A percentile compares a stretch with the other conserved stretches of the same genome.
Conservation (phyloP, 306 rosid species). For the Vachellia pachyceras region DNA sequence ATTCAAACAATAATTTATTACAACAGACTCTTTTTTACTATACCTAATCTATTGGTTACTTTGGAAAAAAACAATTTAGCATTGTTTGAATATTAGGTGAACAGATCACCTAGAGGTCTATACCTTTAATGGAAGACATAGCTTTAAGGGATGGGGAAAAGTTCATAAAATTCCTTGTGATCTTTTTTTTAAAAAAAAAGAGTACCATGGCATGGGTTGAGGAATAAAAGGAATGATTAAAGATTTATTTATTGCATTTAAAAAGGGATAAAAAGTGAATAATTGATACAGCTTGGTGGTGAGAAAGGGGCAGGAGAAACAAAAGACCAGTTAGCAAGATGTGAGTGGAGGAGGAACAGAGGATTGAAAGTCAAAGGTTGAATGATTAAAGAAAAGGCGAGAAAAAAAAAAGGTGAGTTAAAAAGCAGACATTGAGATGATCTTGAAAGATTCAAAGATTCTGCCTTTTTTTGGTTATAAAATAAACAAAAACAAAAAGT, state of each 20-base stretch:
- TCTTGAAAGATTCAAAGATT: slow-evolving; percentile 22
- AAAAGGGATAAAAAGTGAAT: neutral
- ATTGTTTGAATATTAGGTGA: neutral
- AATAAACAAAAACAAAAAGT: neutral
- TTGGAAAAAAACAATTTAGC: too few relatives aligned
- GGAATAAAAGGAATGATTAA: neutral
- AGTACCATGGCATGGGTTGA: too few relatives aligned
- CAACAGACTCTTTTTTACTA: too few relatives aligned
- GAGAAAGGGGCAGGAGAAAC: neutral
- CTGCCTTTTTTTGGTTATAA: neutral
- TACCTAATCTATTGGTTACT: too few relatives aligned
- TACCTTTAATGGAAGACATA: neutral
- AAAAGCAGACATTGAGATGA: slow-evolving; percentile 4
- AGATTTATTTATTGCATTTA: neutral
- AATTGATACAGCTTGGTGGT: neutral
- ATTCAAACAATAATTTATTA: too few relatives aligned
- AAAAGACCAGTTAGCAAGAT: neutral
- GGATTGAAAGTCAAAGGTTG: slow-evolving; percentile 13
- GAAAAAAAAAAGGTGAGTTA: neutral
- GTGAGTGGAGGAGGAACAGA: neutral
- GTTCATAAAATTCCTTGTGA: too few relatives aligned
- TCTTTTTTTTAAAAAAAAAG: neutral
- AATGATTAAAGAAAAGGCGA: slow-evolving; percentile 6
- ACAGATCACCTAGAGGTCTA: neutral
- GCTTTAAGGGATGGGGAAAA: neutral